Base-by-base conservation (phyloP, 208 protist genomes). In the Trypanosoma rangeli region DNA sequence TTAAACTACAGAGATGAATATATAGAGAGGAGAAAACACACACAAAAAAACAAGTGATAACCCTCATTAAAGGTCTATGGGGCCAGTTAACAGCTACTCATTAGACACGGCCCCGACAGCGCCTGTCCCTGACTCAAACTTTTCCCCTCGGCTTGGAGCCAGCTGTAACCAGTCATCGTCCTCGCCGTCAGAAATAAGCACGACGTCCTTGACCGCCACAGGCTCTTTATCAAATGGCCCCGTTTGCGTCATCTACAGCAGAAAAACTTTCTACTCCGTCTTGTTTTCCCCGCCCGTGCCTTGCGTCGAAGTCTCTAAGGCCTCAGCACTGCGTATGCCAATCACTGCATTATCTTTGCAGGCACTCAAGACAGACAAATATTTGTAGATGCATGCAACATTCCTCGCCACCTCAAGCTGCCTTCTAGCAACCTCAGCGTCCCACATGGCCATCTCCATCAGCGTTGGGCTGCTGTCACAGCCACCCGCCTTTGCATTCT, bases 401-500 rank as follows among this genome's bases (percentile, higher is more conserved):
- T 70, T 29, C 44, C 5, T 22, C 56, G 35, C 42, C 28, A 24
- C n/a, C 42, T 62, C 55, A 20, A n/a, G 35, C 31, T 24, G 9
- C 18, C 56, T 28, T 22, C 37, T 24, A 16, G 15, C 39, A 16
- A 50, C 10, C 53, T 69, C 64, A 1, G 64, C 53, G 5, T 69
- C 64, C 64, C 64, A 69, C 9, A 69, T 37, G 46, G 44, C 39
- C 31, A 72, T 37, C 16, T 64, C 57, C 57, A 64, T 72, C 39
- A 72, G 31, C 31, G 67, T 72, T 13, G 46, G 42, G 35, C 29
- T 56, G 20, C 33, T 37, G 9, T 60, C 31, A 62, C 48, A 57
- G 9, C n/a, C 48, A 22, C 56, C 7, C 16, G 35, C 24, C 29
- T 64, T 44, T 31, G 48, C 28, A 20, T 57, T 49, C 39, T 50